Evolutionary conservation across 148 eudicot genomes (phyloP).

Genomic region (Chenopodium quinoa): DNA sequence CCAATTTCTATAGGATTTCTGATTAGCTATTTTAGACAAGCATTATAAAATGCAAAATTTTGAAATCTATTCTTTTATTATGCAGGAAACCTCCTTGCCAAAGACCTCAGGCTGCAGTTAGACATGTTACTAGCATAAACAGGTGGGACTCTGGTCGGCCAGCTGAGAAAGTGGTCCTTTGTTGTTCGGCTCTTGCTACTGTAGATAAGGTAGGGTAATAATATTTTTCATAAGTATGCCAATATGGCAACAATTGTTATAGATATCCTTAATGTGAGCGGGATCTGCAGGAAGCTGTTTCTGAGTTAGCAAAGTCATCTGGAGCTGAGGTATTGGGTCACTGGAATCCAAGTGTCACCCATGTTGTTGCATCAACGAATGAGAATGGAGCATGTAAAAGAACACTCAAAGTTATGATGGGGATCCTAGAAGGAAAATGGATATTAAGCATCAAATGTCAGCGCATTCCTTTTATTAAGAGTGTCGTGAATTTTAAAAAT

Average conservation of each 20-base stretch:
- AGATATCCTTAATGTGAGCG: neutral
- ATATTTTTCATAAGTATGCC: neutral
- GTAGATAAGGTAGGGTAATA: constrained; percentile 55
- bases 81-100: constrained; percentile 38
- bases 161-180: constrained; percentile 57
- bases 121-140: constrained; percentile 19
- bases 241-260: neutral
- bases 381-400: constrained; percentile 84
- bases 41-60: neutral
- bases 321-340: constrained; percentile 50
- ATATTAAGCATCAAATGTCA: constrained; percentile 62
- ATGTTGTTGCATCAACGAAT: constrained; percentile 75
- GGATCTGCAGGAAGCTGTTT: constrained; percentile 62
- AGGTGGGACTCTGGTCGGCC: constrained; percentile 45
- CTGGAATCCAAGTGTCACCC: constrained; percentile 79
- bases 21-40: neutral
- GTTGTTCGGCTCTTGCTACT: constrained; percentile 78
- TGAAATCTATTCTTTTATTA: neutral
- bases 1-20: neutral
- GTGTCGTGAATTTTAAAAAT: neutral
- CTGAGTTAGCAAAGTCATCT: constrained; percentile 56
- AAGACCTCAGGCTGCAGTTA: constrained; percentile 35
- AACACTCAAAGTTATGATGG: constrained; percentile 88
- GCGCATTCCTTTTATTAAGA: constrained; percentile 25
- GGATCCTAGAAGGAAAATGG: constrained; percentile 96